phyloP scores from a whole-genome alignment of 2,329 filamentous ascomycete genomes.

The Juglanconis sp. region DNA sequence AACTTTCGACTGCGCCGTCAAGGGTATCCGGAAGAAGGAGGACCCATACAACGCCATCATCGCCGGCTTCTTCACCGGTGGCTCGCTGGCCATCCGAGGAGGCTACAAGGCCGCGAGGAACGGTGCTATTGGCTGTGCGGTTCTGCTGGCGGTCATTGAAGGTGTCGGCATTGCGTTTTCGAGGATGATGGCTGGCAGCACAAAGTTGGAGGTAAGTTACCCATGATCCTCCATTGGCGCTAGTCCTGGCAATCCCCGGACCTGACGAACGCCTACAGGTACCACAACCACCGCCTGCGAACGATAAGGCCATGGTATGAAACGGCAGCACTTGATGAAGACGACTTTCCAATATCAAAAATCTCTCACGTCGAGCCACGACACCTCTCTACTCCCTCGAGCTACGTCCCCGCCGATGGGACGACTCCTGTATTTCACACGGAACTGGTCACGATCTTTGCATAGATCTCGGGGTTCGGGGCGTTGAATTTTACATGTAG shows the following conservation, averaged over 20 bases:
- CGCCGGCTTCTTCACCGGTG: conserved; percentile 94
- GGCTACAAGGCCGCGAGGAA: conserved; percentile 90
- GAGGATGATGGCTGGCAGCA: conserved; percentile 88
- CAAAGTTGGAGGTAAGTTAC: conserved; percentile 68
- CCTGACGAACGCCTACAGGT: conserved; percentile 3
- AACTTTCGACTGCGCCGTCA: conserved; percentile 94
- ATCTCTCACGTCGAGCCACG: neutral
- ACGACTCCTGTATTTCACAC: conserved; percentile 12
- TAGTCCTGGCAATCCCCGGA: too few relatives aligned
- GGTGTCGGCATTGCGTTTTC: conserved; percentile 95
- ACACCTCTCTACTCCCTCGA: conserved; percentile 16
- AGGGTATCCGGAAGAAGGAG: conserved; percentile 92
- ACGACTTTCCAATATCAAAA: neutral
- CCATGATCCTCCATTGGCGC: neutral
- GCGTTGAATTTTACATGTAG: conserved; percentile 17
- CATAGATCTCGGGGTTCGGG: conserved; percentile 12
- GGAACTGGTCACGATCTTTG: conserved; percentile 12
- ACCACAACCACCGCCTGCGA: conserved; percentile 13
- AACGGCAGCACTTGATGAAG: neutral
- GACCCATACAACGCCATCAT: conserved; percentile 98
- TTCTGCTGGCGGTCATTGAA: conserved; percentile 92
- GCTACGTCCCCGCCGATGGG: neutral
- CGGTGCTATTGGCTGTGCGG: conserved; percentile 92
- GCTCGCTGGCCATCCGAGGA: conserved; percentile 85
- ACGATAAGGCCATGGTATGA: conserved; percentile 11